Conservation (phyloP, 192 early-diverging fungal species). For the Coemansia sp. region DNA sequence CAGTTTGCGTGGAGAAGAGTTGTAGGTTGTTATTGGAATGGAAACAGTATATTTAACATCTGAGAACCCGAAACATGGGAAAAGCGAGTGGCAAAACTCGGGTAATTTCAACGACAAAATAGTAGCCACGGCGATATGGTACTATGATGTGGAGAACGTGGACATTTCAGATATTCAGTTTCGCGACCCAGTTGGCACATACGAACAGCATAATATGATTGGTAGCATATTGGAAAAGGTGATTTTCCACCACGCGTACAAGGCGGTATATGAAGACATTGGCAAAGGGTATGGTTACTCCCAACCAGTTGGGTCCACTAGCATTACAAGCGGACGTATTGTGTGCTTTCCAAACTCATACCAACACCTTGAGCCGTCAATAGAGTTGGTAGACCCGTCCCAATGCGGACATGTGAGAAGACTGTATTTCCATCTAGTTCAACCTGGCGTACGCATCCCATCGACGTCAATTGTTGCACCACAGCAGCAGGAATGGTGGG, state of each 20-base stretch:
- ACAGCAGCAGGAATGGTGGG: conserved; percentile 57
- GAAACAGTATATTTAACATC: conserved; percentile 65
- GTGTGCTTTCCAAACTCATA: conserved; percentile 69
- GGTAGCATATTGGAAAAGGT: conserved; percentile 1
- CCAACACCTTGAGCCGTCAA: conserved; percentile 62
- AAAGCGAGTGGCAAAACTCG: conserved; percentile 66
- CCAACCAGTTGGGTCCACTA: conserved; percentile 46
- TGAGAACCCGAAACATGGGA: conserved; percentile 57
- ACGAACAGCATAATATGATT: background rate
- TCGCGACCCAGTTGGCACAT: conserved; percentile 21
- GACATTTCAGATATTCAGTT: conserved; percentile 58
- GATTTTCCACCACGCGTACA: background rate
- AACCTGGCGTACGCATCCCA: conserved; percentile 54
- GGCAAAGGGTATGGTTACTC: conserved; percentile 2
- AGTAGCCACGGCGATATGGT: conserved; percentile 67
- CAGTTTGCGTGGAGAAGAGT: conserved; percentile 24
- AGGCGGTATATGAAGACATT: conserved; percentile 33
- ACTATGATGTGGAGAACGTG: conserved; percentile 68
- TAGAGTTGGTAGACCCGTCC: conserved; percentile 56
- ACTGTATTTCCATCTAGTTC: conserved; percentile 65
- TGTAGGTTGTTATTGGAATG: conserved; percentile 69
- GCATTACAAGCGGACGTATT: conserved; percentile 52
- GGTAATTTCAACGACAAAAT: conserved; percentile 68
- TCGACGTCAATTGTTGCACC: conserved; percentile 61
- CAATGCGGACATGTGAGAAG: conserved; percentile 63